Evolutionary conservation across 176 grass and related monocot genomes (phyloP).

Genomic region (Cymbopogon citratus): DNA sequence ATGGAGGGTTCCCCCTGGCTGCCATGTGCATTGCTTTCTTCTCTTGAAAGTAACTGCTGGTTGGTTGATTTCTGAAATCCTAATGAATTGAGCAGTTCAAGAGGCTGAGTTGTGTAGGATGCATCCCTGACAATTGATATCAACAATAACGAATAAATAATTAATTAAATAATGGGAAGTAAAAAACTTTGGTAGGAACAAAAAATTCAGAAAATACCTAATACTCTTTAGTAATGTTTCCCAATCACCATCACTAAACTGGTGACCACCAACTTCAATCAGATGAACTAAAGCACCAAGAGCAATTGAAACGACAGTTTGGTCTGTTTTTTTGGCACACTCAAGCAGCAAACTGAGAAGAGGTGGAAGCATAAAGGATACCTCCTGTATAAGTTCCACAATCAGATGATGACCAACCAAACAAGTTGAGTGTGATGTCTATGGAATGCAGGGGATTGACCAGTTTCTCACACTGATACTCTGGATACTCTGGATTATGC

Average conservation of each 20-base stretch:
- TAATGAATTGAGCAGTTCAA: conserved; percentile 94
- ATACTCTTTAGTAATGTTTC: conserved; percentile 96
- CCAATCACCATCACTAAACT: conserved; percentile 92
- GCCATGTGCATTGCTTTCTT: conserved; percentile 32
- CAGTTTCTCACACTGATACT: conserved; percentile 5
- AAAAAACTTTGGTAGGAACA: conserved; percentile 10
- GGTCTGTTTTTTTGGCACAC: conserved; percentile 97
- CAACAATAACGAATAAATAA: conserved; percentile 24
- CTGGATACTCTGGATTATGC: conserved; percentile 2
- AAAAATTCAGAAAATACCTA: conserved; percentile 53
- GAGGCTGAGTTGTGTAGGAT: conserved; percentile 92
- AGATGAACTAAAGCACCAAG: conserved; percentile 97
- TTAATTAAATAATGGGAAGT: conserved; percentile 13
- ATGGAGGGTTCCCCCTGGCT: conserved; percentile 34
- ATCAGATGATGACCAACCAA: conserved; percentile 20
- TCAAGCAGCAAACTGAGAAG: conserved; percentile 89
- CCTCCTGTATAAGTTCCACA: conserved; percentile 68
- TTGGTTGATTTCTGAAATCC: conserved; percentile 76
- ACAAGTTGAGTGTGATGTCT: conserved; percentile 14
- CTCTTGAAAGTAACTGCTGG: conserved; percentile 49
- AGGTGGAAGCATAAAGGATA: conserved; percentile 98
- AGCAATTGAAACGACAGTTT: conserved; percentile 95
- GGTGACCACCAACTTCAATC: conserved; percentile 93
- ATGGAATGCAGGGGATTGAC: neutral
- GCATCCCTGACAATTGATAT: conserved; percentile 75